These are phyloP conservation scores for Quercus tomentella DNA, from an alignment of 331 rosid genomes.

Conservation along the genomic window DNA sequence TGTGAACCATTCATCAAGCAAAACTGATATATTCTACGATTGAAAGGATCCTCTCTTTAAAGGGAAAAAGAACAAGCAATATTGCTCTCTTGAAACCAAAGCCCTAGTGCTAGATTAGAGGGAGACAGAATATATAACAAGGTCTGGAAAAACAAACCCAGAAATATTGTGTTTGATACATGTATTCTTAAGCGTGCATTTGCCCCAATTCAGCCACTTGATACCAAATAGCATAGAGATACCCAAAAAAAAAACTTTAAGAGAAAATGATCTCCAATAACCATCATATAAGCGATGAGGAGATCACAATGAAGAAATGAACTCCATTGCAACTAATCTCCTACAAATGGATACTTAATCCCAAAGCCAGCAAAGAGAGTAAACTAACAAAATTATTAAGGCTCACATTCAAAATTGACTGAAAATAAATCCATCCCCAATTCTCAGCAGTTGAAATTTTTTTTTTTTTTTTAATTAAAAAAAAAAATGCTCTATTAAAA, in stretches of 20 bases:
- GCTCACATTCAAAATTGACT: conserved; percentile 7
- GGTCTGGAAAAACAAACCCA: not conserved
- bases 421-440: not conserved
- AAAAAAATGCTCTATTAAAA: not conserved
- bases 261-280: conserved; percentile 7
- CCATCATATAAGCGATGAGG: not conserved
- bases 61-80: not conserved
- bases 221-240: not conserved
- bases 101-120: not conserved
- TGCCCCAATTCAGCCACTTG: conserved; percentile 8
- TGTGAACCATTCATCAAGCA: not conserved
- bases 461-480: too few relatives aligned
- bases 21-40: conserved; percentile 1
- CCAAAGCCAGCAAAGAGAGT: not conserved
- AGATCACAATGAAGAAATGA: too few relatives aligned
- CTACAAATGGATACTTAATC: not conserved
- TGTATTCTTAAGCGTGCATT: not conserved
- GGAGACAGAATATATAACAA: not conserved
- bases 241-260: not conserved
- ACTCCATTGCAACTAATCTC: too few relatives aligned
- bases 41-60: not conserved
- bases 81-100: not conserved
- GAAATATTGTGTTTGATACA: not conserved
- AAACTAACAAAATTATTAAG: conserved; percentile 3
- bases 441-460: not conserved